Evolutionary conservation across 805 yeast genomes (phyloP), one percentile per base, ranked within the genome.

Genomic region (Saturnispora bothae): DNA sequence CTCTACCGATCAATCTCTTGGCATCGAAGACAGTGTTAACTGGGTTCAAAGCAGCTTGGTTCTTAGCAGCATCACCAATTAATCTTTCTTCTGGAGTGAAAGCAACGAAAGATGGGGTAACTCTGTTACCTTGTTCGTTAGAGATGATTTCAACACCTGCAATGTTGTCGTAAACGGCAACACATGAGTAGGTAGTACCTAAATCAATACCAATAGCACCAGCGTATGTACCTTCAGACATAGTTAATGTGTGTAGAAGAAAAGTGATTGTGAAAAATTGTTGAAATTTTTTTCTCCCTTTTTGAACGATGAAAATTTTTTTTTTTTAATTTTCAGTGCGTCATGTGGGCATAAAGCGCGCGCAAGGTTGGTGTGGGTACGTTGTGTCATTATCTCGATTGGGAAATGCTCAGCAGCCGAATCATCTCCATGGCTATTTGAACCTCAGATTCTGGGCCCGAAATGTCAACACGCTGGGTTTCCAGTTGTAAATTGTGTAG

Each of bases 131-230:
- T 69, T 78, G 84, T 65, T 78, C 85, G 68, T 78, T 78, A 59
- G 84, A 83, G 66, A 78, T 76, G 60, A 78, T 78, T 63, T 78
- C 84, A 59, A 78, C 85, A 62, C 78, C 78, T 52, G 76, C 70
- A 64, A 76, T 79, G 51, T 54, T 48, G 40, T 47, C 48, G 71
- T 73, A 78, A 60, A 78, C 77, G 64, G 83, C 84, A 57, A 78
- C 84, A 77, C 84, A 78, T 45, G 84, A 78, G 59, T 61, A 61
- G 52, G 85, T 78, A 57, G 94, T 83, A 77, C 94, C 94, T 69
- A 83, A 74, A 76, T 88, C 97, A 79, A 89, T 89, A 81, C 98
- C 98, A 65, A 85, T 83, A 69, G 92, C 92, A 82, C 96, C 96
- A 78, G 88, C 92, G 81, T 83, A 86, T 73, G 86, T 92, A 81